Conservation (phyloP, 2,329 filamentous ascomycete species). For the Arthroderma sp. region DNA sequence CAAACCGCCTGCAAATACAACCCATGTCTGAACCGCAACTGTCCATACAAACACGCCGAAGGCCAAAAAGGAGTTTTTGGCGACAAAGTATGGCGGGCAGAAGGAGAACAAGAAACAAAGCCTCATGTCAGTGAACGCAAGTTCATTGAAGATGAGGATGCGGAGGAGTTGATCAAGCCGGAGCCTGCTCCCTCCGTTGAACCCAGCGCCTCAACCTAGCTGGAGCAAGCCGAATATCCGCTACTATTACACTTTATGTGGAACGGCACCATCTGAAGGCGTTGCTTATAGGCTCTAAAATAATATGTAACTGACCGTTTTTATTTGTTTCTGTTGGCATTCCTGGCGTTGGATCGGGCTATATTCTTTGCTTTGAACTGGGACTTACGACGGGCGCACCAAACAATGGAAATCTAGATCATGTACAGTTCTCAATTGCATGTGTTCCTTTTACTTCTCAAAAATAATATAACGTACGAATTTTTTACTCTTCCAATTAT, state of each 20-base stretch:
- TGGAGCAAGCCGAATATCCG: background rate
- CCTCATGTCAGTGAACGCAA: slow-evolving; percentile 76
- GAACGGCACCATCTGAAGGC: background rate
- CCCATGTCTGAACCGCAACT: slow-evolving; percentile 80
- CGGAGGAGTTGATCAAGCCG: slow-evolving; percentile 57
- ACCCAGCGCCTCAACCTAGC: slow-evolving; percentile 2
- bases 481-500: too few relatives aligned
- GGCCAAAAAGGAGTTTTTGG: slow-evolving; percentile 75
- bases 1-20: slow-evolving; percentile 78
- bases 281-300: background rate
- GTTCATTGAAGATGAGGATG: slow-evolving; percentile 57
- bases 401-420: too few relatives aligned
- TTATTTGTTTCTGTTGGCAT: slow-evolving; percentile 5
- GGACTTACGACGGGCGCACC: background rate
- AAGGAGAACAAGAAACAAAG: slow-evolving; percentile 24
- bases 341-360: slow-evolving; percentile 6
- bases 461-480: too few relatives aligned
- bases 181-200: slow-evolving; percentile 4
- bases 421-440: too few relatives aligned
- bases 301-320: background rate
- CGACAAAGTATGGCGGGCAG: slow-evolving; percentile 83
- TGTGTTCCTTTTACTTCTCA: too few relatives aligned
- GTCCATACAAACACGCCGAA: slow-evolving; percentile 78
- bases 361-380: background rate
- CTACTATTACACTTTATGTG: background rate